phyloP scores from a whole-genome alignment of 257 asterid genomes.

The Cruciata laevipes region DNA sequence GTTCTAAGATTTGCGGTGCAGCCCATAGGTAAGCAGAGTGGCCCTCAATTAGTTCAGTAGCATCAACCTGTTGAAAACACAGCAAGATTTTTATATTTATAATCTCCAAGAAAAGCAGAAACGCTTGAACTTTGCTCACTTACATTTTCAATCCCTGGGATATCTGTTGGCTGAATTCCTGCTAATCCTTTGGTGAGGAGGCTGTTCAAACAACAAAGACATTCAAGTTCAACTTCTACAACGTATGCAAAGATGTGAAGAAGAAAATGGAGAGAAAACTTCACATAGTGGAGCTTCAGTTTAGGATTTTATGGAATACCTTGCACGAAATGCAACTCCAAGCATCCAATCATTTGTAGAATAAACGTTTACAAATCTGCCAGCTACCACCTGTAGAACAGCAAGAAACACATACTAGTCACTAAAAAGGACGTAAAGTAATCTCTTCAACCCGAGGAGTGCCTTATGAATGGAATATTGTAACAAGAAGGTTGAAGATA shows the following conservation, averaged over 20 bases:
- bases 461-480: neutral
- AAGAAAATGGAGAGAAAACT: neutral
- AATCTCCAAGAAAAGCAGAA: neutral
- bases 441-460: neutral
- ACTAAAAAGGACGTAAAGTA: neutral
- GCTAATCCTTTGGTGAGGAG: constrained; percentile 96
- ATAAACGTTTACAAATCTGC: constrained; percentile 81
- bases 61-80: constrained; percentile 55
- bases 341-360: constrained; percentile 96
- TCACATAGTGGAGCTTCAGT: neutral
- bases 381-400: constrained; percentile 70
- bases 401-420: constrained; percentile 16
- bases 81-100: neutral
- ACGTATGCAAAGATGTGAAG: neutral
- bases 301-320: constrained; percentile 30
- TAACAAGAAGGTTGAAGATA: neutral
- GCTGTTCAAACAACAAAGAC: constrained; percentile 37
- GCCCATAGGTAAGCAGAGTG: constrained; percentile 88
- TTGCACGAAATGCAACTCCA: constrained; percentile 92
- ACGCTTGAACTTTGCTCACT: neutral
- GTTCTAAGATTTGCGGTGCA: constrained; percentile 62
- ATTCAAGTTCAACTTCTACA: constrained; percentile 6
- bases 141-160: constrained; percentile 90
- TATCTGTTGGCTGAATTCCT: constrained; percentile 82
- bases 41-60: constrained; percentile 70